phyloP scores from a whole-genome alignment of 768 basidiomycete genomes.

The Kwoniella pini region DNA sequence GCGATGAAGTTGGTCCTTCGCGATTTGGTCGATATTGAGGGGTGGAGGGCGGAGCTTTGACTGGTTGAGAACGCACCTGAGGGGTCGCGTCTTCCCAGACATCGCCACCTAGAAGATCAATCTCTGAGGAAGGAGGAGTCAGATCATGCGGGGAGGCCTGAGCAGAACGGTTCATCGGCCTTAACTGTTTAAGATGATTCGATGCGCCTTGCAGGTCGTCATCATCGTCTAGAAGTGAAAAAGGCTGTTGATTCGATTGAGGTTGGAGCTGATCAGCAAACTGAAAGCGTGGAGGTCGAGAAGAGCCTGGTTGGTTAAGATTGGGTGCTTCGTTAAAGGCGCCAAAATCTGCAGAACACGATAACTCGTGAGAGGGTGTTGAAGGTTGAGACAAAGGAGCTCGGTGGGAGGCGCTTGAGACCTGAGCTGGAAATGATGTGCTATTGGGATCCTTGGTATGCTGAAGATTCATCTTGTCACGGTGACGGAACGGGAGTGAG shows the following conservation, averaged over 20 bases:
- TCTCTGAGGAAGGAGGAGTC: neutral
- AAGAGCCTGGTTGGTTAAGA: too few species aligned
- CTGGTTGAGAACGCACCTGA: neutral
- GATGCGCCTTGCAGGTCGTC: conserved; percentile 39
- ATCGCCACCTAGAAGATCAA: conserved; percentile 27
- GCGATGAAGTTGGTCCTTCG: neutral
- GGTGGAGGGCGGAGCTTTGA: neutral
- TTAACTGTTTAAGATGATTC: neutral
- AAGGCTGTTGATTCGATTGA: neutral
- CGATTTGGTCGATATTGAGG: neutral
- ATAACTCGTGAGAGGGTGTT: too few species aligned
- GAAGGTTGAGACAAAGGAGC: too few species aligned
- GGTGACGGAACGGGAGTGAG: too few species aligned
- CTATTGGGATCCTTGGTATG: too few species aligned
- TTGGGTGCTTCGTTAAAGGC: too few species aligned
- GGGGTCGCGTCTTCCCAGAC: conserved; percentile 17
- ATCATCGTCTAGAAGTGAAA: conserved; percentile 24
- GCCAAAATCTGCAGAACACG: too few species aligned
- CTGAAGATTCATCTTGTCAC: too few species aligned
- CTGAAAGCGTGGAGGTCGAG: too few species aligned
- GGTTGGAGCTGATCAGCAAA: too few species aligned
- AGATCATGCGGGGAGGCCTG: neutral
- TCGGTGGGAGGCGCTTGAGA: too few species aligned
- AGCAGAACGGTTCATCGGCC: neutral
- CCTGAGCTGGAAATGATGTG: too few species aligned